Percentiles rank a stretch among this genome's conserved stretches.
phyloP scores from a whole-genome alignment of 2,329 filamentous ascomycete species.

The Pseudogymnoascus sp. region DNA sequence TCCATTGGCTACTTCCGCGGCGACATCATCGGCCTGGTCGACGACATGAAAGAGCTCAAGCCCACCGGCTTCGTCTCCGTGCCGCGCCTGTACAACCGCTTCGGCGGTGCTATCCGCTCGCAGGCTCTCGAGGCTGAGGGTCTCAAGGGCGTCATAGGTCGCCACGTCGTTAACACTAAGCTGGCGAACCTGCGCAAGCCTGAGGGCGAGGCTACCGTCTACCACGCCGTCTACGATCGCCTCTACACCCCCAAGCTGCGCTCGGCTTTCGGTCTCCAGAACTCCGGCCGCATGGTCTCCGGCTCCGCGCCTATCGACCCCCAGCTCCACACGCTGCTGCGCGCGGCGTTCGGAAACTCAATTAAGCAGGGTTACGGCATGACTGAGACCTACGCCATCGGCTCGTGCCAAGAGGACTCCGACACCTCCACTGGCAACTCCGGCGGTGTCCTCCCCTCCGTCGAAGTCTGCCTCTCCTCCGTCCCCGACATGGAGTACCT shows the following conservation, averaged over 20 bases:
- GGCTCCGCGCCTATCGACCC: conserved; percentile 89
- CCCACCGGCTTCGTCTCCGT: conserved; percentile 83
- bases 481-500: conserved; percentile 93
- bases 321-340: conserved; percentile 78
- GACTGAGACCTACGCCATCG: conserved; percentile 83
- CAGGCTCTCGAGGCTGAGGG: conserved; percentile 72
- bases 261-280: conserved; percentile 72
- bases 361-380: conserved; percentile 87
- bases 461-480: conserved; percentile 74
- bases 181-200: conserved; percentile 66
- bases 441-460: conserved; percentile 57
- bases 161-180: conserved; percentile 73
- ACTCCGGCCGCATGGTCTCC: conserved; percentile 64
- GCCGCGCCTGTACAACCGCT: conserved; percentile 83
- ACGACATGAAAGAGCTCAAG: conserved; percentile 80
- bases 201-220: conserved; percentile 66
- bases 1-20: conserved; percentile 90
- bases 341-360: conserved; percentile 68
- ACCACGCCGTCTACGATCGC: conserved; percentile 69
- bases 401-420: conserved; percentile 55
- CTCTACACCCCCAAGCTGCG: conserved; percentile 87
- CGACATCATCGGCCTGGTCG: conserved; percentile 74
- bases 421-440: conserved; percentile 77
- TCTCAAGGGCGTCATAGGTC: conserved; percentile 70
- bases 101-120: conserved; percentile 72